Conservation (phyloP, 148 eudicot genomes). For the Pouteria glomerata region DNA sequence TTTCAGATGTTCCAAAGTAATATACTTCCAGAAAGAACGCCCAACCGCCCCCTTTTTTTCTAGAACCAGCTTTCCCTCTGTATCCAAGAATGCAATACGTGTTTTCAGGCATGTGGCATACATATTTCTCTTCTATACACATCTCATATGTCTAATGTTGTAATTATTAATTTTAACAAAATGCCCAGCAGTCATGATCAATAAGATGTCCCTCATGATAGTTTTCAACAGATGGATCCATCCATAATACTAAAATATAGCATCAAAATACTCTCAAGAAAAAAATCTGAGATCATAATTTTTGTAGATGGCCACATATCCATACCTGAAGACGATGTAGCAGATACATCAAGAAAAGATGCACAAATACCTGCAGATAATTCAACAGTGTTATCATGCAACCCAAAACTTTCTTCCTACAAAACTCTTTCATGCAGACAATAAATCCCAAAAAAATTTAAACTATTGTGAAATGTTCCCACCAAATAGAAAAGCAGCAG, state of each 20-base stretch:
- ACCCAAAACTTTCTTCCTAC: background rate
- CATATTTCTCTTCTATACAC: background rate
- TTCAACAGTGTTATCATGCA: constrained; percentile 9
- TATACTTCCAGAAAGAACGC: too few relatives aligned
- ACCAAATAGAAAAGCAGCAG: constrained; percentile 80
- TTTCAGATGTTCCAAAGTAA: too few relatives aligned
- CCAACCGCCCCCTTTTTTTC: too few relatives aligned
- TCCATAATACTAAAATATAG: background rate
- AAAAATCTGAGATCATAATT: background rate
- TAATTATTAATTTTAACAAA: background rate
- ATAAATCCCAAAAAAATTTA: background rate
- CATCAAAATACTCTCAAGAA: background rate
- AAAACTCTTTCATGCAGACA: background rate
- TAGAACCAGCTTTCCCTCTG: too few relatives aligned
- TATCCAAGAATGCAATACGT: background rate
- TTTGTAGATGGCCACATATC: background rate
- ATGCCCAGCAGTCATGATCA: constrained; percentile 1
- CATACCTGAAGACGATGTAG: constrained; percentile 97
- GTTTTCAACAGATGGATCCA: background rate
- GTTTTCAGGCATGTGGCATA: background rate
- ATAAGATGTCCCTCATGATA: background rate
- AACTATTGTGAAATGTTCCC: constrained; percentile 13
- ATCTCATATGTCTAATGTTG: background rate
- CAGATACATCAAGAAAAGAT: constrained; percentile 94
- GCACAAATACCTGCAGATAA: constrained; percentile 81